These are phyloP conservation scores for Megacollybia platyphylla DNA, from an alignment of 1,284 basidiomycete genomes.

Conservation along the genomic window DNA sequence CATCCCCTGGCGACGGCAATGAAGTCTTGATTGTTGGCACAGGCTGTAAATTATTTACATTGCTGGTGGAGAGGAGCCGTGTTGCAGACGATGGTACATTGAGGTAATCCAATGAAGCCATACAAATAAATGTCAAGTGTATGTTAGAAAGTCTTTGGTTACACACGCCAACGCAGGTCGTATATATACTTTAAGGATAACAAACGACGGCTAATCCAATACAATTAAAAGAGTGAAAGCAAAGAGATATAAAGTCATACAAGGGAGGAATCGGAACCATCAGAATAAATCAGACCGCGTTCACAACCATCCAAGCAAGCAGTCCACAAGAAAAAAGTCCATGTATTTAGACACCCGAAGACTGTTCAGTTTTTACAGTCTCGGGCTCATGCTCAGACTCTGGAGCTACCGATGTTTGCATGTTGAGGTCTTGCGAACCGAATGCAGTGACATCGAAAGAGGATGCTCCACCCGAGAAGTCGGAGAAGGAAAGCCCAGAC, in stretches of 20 bases:
- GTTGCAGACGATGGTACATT: not conserved
- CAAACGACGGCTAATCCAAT: not conserved
- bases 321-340: not conserved
- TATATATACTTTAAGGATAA: not conserved
- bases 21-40: not conserved
- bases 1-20: not conserved
- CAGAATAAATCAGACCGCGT: not conserved
- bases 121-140: not conserved
- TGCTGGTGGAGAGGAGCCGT: not conserved
- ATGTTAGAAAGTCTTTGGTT: no score
- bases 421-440: slow-evolving; percentile 49
- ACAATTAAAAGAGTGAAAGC: not conserved
- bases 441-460: slow-evolving; percentile 58
- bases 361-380: slow-evolving; percentile 29
- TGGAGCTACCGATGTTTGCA: slow-evolving; percentile 39
- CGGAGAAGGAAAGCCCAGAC: slow-evolving; percentile 48
- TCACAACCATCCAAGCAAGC: not conserved
- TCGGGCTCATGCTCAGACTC: slow-evolving; percentile 38
- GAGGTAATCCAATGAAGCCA: not conserved
- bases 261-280: not conserved
- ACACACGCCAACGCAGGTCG: no score
- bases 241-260: not conserved
- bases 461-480: slow-evolving; percentile 45
- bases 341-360: slow-evolving; percentile 13
- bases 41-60: not conserved